Evolutionary conservation across 345 rosid genomes (phyloP), one percentile per base, ranked within the genome.

Genomic region (Populus simonii): DNA sequence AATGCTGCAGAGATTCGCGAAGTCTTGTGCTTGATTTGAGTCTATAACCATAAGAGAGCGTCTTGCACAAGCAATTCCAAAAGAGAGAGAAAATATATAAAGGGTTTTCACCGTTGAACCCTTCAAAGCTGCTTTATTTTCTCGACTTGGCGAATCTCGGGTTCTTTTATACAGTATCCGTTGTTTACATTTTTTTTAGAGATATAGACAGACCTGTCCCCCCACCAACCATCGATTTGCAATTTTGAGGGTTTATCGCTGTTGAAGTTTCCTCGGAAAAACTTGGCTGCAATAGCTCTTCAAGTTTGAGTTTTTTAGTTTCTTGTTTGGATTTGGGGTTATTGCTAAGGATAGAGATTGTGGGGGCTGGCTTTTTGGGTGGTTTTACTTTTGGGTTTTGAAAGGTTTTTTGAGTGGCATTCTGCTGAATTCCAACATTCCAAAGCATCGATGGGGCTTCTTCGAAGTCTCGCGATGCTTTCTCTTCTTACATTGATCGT

Each of bases 371-470:
- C 70, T 65, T 62, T 27, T 57, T 78, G 78, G 78, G 62, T 79
- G 22, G 63, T 62, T 68, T 39, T 33, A 51, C 57, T 74, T 38
- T 36, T 25, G 74, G 51, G 73, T 67, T 33, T 80, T 69, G 20
- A 65, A 47, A 65, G 77, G 78, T 66, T 79, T 59, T 55, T 41
- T 71, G 69, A 76, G 72, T 70, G 81, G 81, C 84, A 62, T 83
- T 86, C 72, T 68, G 75, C 74, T 75, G 84, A 74, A 77, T 67
- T 72, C 83, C 73, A 25, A 68, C 61, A 67, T 27, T 70, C 35
- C 53, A 63, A 71, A 78, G 85, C 86, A 85, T 86, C 88, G 80
- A 91, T 91, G 97, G 85, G 89, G 87, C 89, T 89, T 88, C 89
- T 78, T 75, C 69, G 82, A 84, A 71, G 90, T 83, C 92, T 90